A percentile compares a stretch with the other conserved stretches of the same genome.
phyloP scores from a whole-genome alignment of 768 basidiomycete genomes.

The Tricholoma hemisulphureum region DNA sequence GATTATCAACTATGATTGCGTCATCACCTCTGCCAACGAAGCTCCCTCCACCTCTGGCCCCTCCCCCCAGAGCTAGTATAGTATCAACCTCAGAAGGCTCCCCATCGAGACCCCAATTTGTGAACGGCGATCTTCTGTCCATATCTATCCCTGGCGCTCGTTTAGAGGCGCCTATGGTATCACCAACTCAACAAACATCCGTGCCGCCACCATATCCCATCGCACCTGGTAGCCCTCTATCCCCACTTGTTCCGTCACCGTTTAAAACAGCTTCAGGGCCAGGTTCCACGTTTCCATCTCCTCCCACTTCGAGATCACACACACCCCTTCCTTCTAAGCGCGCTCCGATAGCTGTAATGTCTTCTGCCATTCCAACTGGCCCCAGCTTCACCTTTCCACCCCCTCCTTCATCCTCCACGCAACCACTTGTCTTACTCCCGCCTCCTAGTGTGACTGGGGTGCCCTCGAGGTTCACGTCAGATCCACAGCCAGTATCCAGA shows the following conservation, averaged over 20 bases:
- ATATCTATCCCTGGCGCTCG: not conserved
- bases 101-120: not conserved
- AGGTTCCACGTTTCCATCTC: slow-evolving; percentile 3
- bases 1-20: slow-evolving; percentile 41
- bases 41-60: slow-evolving; percentile 48
- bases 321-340: slow-evolving; percentile 16
- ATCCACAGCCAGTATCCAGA: slow-evolving; percentile 29
- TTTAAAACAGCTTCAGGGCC: not conserved
- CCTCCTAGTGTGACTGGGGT: slow-evolving; percentile 14
- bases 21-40: slow-evolving; percentile 40
- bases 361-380: slow-evolving; percentile 16
- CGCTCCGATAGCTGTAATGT: slow-evolving; percentile 33
- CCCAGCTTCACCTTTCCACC: slow-evolving; percentile 22
- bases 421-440: slow-evolving; percentile 21
- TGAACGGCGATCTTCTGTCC: not conserved
- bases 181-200: slow-evolving; percentile 6
- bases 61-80: slow-evolving; percentile 23
- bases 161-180: slow-evolving; percentile 2
- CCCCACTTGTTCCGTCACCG: not conserved
- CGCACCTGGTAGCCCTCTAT: not conserved
- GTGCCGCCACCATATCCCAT: not conserved
- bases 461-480: slow-evolving; percentile 18
- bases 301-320: slow-evolving; percentile 11
- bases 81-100: not conserved
- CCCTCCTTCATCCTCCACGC: slow-evolving; percentile 18